A percentile compares a stretch with the other conserved stretches of the same genome.
These are phyloP conservation scores for Rutstroemia sp. DNA, from an alignment of 2,329 filamentous ascomycete genomes.

Conservation along the genomic window DNA sequence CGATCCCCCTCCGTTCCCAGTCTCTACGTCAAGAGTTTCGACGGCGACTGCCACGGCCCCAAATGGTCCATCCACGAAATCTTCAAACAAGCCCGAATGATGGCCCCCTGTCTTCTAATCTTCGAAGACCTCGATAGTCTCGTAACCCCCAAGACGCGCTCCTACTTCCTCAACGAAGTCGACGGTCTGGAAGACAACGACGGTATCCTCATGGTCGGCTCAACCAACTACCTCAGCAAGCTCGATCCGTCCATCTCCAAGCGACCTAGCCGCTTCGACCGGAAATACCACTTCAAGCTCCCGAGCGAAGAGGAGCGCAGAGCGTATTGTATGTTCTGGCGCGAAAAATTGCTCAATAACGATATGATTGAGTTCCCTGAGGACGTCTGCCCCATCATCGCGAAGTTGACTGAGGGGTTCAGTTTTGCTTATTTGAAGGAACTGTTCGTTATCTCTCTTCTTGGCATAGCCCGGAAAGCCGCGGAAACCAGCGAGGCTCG, in stretches of 20 bases:
- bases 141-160: constrained; percentile 50
- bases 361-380: constrained; percentile 52
- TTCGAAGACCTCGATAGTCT: constrained; percentile 67
- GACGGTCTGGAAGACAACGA: constrained; percentile 64
- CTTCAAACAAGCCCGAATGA: constrained; percentile 51
- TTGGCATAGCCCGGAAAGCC: constrained; percentile 41
- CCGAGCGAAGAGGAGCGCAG: constrained; percentile 46
- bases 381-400: constrained; percentile 47
- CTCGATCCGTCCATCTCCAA: constrained; percentile 61
- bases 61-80: constrained; percentile 47
- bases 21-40: constrained; percentile 51
- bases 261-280: constrained; percentile 57
- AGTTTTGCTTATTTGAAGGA: constrained; percentile 66
- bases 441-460: constrained; percentile 54
- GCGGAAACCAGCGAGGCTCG: constrained; percentile 38
- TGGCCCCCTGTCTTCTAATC: constrained; percentile 62
- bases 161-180: constrained; percentile 67
- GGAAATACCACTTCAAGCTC: constrained; percentile 58
- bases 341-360: constrained; percentile 46
- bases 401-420: constrained; percentile 53
- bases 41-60: constrained; percentile 41
- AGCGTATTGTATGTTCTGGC: constrained; percentile 57
- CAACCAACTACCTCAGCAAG: constrained; percentile 57
- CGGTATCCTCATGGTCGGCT: constrained; percentile 62
- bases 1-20: constrained; percentile 47